Conservation (phyloP, 768 basidiomycete species). For the Baorangia bicolor region DNA sequence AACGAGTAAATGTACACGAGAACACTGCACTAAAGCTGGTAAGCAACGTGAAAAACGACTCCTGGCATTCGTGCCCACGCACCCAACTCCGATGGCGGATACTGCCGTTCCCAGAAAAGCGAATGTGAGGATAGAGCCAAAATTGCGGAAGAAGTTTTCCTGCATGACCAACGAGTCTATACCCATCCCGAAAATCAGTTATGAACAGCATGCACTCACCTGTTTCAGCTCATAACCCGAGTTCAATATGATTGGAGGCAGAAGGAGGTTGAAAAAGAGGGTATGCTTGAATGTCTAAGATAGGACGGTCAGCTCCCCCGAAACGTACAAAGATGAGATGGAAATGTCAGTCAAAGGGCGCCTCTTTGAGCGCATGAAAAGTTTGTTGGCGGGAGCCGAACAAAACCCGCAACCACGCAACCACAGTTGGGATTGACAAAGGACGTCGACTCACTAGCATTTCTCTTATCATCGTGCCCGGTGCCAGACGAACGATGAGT, state of each 20-base stretch:
- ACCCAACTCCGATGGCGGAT: slow-evolving; percentile 95
- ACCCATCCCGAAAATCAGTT: not conserved
- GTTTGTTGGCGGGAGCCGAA: not conserved
- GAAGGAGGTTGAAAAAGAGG: slow-evolving; percentile 95
- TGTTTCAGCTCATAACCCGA: slow-evolving; percentile 98
- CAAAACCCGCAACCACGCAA: not conserved
- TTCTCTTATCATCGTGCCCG: slow-evolving; percentile 91
- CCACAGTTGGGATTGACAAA: not conserved
- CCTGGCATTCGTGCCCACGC: slow-evolving; percentile 31
- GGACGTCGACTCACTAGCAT: slow-evolving; percentile 80
- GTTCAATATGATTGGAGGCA: slow-evolving; percentile 97
- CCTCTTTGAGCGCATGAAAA: not conserved
- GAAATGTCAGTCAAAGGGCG: not conserved
- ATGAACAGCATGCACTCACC: slow-evolving; percentile 40
- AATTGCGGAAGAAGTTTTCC: slow-evolving; percentile 99
- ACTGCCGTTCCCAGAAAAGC: slow-evolving; percentile 96
- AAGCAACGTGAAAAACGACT: slow-evolving; percentile 28
- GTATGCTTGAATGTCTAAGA: slow-evolving; percentile 92
- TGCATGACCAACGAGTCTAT: slow-evolving; percentile 31
- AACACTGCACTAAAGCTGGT: slow-evolving; percentile 64
- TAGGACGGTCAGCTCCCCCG: slow-evolving; percentile 11
- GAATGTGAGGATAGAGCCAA: slow-evolving; percentile 91
- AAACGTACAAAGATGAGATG: not conserved
- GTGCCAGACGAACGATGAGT: slow-evolving; percentile 82
- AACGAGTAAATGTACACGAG: slow-evolving; percentile 94